Evolutionary conservation across 164 flowering plant species (phyloP).

Genomic region (Annona squamosa): DNA sequence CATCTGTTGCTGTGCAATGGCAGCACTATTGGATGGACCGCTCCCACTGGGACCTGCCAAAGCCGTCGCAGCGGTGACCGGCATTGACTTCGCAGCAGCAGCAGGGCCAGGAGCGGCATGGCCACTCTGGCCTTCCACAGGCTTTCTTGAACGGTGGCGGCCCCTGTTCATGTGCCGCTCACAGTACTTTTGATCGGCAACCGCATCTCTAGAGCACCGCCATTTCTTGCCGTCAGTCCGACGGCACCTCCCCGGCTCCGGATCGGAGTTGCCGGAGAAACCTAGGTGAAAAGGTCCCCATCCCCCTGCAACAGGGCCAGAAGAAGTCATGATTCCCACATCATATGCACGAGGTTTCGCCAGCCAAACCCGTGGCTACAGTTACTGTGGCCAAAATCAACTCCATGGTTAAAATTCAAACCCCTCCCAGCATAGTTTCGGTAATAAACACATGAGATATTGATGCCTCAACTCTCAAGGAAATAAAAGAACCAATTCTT

Average conservation of each 20-base stretch:
- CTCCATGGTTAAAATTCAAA: no score
- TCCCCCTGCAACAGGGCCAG: slow-evolving; percentile 37
- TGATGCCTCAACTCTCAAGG: not conserved
- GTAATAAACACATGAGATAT: no score
- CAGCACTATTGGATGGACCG: slow-evolving; percentile 34
- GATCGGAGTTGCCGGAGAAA: slow-evolving; percentile 69
- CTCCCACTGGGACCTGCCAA: slow-evolving; percentile 27
- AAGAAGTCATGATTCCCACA: slow-evolving; percentile 2
- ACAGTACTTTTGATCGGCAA: slow-evolving; percentile 88
- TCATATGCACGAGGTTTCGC: not conserved
- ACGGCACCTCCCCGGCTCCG: slow-evolving; percentile 95
- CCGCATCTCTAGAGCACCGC: slow-evolving; percentile 96
- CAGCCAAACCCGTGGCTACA: not conserved
- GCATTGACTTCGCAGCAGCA: slow-evolving; percentile 24
- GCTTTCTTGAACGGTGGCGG: slow-evolving; percentile 99
- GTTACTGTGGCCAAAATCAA: no score
- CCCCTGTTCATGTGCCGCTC: slow-evolving; percentile 95
- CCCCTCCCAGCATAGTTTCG: no score
- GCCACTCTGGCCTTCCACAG: slow-evolving; percentile 98
- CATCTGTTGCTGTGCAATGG: slow-evolving; percentile 37
- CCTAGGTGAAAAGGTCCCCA: slow-evolving; percentile 93
- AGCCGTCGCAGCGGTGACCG: slow-evolving; percentile 26
- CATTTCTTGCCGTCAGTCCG: slow-evolving; percentile 98
- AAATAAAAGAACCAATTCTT: not conserved
- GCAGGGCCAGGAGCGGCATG: slow-evolving; percentile 51